These are phyloP conservation scores for Sarocladiaceae sp. DNA, from an alignment of 2,329 filamentous ascomycete genomes.

Conservation along the genomic window DNA sequence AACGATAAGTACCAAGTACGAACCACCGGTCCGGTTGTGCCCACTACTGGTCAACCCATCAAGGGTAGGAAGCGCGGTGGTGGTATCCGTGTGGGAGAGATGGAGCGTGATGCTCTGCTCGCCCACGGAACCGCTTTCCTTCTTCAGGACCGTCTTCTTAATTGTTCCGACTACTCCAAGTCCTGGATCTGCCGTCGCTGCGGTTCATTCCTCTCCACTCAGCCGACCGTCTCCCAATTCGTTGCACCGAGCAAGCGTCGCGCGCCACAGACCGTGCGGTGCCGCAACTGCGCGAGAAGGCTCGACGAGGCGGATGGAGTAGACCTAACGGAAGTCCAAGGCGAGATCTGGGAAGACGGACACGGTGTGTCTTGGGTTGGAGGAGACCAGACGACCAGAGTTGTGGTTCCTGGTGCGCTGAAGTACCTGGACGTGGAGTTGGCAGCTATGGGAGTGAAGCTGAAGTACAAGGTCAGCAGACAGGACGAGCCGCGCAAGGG, in stretches of 20 bases:
- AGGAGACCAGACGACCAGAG: constrained; percentile 82
- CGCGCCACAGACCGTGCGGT: constrained; percentile 65
- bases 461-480: constrained; percentile 67
- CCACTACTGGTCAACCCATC: constrained; percentile 89
- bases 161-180: constrained; percentile 89
- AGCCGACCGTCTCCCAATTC: constrained; percentile 66
- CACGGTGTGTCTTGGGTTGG: constrained; percentile 78
- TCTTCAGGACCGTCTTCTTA: constrained; percentile 90
- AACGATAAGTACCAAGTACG: constrained; percentile 99
- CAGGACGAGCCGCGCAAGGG: constrained; percentile 60
- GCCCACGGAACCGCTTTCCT: constrained; percentile 94
- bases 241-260: constrained; percentile 52
- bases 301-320: constrained; percentile 52
- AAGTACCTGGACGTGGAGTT: constrained; percentile 93
- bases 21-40: constrained; percentile 87
- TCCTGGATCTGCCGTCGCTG: constrained; percentile 86
- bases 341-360: constrained; percentile 89
- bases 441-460: constrained; percentile 90
- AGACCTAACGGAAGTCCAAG: constrained; percentile 50
- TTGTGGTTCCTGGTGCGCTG: constrained; percentile 87
- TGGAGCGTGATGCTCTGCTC: constrained; percentile 93
- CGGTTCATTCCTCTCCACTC: constrained; percentile 84
- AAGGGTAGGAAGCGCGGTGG: constrained; percentile 94
- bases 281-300: constrained; percentile 66
- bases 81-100: constrained; percentile 98